These are phyloP conservation scores for Pestalotiopsis sp. DNA, from an alignment of 2,329 filamentous ascomycete species.

Conservation along the genomic window DNA sequence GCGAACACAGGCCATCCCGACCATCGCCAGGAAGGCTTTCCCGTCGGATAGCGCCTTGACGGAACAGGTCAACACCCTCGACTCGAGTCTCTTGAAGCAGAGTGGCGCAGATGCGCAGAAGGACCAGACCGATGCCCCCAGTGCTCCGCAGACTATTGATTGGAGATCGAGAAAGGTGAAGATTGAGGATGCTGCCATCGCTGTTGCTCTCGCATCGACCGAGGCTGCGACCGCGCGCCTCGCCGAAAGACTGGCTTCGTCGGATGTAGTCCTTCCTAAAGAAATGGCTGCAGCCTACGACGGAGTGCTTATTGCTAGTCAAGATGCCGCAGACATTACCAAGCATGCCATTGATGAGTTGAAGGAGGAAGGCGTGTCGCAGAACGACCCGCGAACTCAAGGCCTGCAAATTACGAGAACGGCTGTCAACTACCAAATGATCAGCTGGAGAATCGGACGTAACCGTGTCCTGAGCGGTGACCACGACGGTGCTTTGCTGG, in stretches of 20 bases:
- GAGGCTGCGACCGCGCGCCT: constrained; percentile 54
- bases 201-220: constrained; percentile 77
- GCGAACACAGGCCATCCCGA: constrained; percentile 78
- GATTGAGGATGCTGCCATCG: constrained; percentile 91
- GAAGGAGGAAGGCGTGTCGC: constrained; percentile 78
- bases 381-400: constrained; percentile 87
- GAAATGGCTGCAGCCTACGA: constrained; percentile 89
- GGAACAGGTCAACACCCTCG: constrained; percentile 69
- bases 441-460: constrained; percentile 92
- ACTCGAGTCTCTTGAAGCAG: constrained; percentile 69
- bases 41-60: constrained; percentile 67
- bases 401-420: constrained; percentile 90
- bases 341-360: constrained; percentile 93
- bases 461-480: constrained; percentile 88
- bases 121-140: constrained; percentile 51
- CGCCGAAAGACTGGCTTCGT: constrained; percentile 48
- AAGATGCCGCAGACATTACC: constrained; percentile 92
- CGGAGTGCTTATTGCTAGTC: constrained; percentile 83
- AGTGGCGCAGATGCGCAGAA: constrained; percentile 50
- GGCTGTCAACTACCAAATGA: constrained; percentile 90
- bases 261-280: constrained; percentile 50
- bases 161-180: constrained; percentile 87
- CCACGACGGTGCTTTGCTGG: constrained; percentile 71
- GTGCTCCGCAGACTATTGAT: constrained; percentile 73
- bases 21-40: constrained; percentile 80